Evolutionary conservation across 2,329 filamentous ascomycete species (phyloP).

Genomic region (Elsinoe fawcettii): DNA sequence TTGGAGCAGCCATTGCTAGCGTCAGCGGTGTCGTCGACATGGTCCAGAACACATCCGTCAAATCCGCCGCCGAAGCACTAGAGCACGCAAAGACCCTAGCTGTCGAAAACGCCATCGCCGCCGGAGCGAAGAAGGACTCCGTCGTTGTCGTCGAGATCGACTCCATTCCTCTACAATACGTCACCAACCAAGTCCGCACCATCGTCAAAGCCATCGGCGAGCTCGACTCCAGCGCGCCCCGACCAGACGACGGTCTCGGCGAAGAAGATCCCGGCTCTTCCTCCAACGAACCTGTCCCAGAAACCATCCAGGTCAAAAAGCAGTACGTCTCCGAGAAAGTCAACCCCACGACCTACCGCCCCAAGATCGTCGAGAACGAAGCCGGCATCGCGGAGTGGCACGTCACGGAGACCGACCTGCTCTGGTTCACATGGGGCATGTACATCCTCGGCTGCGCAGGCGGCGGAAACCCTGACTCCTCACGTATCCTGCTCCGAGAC

Average conservation of each 20-base stretch:
- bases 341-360: constrained; percentile 37
- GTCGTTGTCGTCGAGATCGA: constrained; percentile 43
- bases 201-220: constrained; percentile 29
- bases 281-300: constrained; percentile 18
- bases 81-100: constrained; percentile 33
- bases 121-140: constrained; percentile 30
- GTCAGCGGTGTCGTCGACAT: constrained; percentile 47
- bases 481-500: constrained; percentile 45
- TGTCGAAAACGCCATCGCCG: constrained; percentile 30
- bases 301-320: constrained; percentile 19
- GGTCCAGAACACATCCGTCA: constrained; percentile 40
- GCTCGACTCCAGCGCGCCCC: constrained; percentile 24
- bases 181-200: constrained; percentile 29
- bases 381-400: constrained; percentile 47
- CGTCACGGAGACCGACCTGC: constrained; percentile 50
- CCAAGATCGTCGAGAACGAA: constrained; percentile 35
- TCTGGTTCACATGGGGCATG: constrained; percentile 51
- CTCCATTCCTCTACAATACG: constrained; percentile 31
- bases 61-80: constrained; percentile 32
- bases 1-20: constrained; percentile 53
- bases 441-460: constrained; percentile 56
- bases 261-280: constrained; percentile 20
- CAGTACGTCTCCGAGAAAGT: constrained; percentile 30
- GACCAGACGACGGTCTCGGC: constrained; percentile 12
- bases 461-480: constrained; percentile 48